Conservation (phyloP, 139 green algal species). For the Coelastrella sp. region DNA sequence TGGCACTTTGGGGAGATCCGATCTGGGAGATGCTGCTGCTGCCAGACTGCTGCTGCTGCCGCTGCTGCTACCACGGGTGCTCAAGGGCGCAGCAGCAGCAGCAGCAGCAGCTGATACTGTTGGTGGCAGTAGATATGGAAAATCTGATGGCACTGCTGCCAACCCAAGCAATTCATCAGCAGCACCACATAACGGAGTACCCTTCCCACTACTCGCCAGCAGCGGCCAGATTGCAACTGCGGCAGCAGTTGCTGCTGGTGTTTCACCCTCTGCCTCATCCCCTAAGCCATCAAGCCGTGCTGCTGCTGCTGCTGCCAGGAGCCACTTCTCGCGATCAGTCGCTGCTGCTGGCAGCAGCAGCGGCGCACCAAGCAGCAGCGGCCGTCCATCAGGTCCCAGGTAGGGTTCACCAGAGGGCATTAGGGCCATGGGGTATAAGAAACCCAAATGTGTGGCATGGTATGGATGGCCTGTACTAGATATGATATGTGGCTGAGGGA, state of each 20-base stretch:
- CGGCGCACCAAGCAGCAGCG: constrained; percentile 10
- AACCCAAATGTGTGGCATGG: constrained; percentile 19
- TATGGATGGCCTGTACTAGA: constrained; percentile 10
- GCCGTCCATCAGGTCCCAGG: not conserved
- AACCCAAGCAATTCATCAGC: not conserved
- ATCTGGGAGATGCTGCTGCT: not conserved
- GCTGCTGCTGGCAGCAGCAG: not conserved
- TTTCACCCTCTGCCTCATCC: not conserved
- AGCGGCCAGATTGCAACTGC: constrained; percentile 1
- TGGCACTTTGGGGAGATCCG: not conserved
- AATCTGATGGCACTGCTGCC: not conserved
- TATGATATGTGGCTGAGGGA: constrained; percentile 15
- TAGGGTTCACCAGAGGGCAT: not conserved
- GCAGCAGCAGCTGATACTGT: too few relatives aligned
- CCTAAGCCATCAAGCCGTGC: too few relatives aligned
- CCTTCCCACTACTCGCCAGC: constrained; percentile 10
- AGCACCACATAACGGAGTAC: not conserved
- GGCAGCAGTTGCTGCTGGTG: not conserved
- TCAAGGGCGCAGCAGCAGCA: too few relatives aligned
- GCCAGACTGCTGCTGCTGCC: not conserved
- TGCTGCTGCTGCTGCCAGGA: not conserved
- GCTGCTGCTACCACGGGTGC: not conserved
- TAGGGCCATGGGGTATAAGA: not conserved
- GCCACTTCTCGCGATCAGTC: not conserved
- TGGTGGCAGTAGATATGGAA: not conserved